Conservation (phyloP, 192 early-diverging fungal species). For the Powellomyces hirtus region DNA sequence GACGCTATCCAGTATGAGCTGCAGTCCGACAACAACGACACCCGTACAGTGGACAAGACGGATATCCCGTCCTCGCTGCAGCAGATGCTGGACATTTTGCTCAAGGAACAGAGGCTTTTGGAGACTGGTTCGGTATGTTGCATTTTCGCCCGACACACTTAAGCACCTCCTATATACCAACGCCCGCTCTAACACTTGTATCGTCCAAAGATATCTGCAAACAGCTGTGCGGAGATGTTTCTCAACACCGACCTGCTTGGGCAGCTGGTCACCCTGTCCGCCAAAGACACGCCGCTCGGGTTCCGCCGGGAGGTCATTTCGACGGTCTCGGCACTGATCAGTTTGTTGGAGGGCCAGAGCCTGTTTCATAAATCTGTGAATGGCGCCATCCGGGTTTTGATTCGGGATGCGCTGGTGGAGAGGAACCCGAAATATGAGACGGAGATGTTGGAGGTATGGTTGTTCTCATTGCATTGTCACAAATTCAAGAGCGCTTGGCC, state of each 20-base stretch:
- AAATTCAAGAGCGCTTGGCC: too few species aligned
- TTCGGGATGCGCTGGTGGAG: conserved; percentile 61
- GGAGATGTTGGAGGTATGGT: conserved; percentile 35
- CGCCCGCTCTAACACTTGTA: too few species aligned
- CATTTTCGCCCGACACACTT: too few species aligned
- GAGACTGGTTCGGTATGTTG: conserved; percentile 55
- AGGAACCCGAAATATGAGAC: conserved; percentile 29
- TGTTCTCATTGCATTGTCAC: too few species aligned
- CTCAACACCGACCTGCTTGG: conserved; percentile 80
- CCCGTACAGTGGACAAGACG: conserved; percentile 61
- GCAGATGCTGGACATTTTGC: conserved; percentile 82
- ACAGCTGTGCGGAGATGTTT: conserved; percentile 83
- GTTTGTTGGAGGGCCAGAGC: conserved; percentile 82
- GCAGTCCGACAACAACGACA: conserved; percentile 30
- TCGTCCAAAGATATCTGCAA: conserved; percentile 1
- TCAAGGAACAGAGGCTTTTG: conserved; percentile 78
- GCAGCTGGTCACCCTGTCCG: conserved; percentile 74
- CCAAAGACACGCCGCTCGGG: conserved; percentile 74
- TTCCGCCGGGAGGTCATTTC: conserved; percentile 77
- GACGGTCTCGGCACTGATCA: conserved; percentile 76
- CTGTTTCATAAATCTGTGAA: conserved; percentile 89
- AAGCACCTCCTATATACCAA: too few species aligned
- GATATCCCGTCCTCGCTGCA: conserved; percentile 73
- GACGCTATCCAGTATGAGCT: conserved; percentile 28
- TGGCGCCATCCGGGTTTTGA: conserved; percentile 74